Conservation (phyloP, 306 rosid genomes). For the Neltuma alba region DNA sequence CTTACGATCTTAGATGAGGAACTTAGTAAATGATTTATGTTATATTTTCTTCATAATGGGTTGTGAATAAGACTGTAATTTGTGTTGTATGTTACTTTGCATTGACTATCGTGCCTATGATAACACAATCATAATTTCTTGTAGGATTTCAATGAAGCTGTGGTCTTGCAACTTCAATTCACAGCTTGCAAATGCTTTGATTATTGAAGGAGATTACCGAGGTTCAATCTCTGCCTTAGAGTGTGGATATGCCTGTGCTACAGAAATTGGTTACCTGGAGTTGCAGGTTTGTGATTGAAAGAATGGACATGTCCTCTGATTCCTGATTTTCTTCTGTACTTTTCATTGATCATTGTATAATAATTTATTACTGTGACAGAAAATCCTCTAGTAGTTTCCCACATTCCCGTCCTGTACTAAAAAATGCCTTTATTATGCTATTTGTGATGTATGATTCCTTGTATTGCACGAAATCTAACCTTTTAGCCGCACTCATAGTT, state of each 20-base stretch:
- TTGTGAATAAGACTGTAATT: background rate
- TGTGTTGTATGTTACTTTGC: background rate
- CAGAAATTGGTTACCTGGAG: constrained; percentile 71
- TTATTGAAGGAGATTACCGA: constrained; percentile 85
- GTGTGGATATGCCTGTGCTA: constrained; percentile 71
- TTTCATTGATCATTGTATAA: constrained; percentile 12
- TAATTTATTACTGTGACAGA: constrained; percentile 13
- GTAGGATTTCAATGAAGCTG: constrained; percentile 76
- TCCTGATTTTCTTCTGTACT: constrained; percentile 11
- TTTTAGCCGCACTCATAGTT: background rate
- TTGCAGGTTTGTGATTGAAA: constrained; percentile 67
- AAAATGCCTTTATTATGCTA: background rate
- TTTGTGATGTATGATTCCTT: background rate
- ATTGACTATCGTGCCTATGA: background rate
- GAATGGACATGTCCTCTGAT: constrained; percentile 24
- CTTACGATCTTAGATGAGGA: constrained; percentile 8
- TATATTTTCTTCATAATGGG: constrained; percentile 2
- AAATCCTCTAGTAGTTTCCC: constrained; percentile 27
- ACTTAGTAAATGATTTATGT: background rate
- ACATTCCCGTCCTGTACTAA: background rate
- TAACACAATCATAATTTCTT: constrained; percentile 31
- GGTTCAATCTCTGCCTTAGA: constrained; percentile 77
- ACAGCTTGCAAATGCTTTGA: constrained; percentile 94
- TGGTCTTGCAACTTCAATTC: constrained; percentile 98
- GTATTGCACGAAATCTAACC: background rate